Base-by-base conservation (phyloP, 192 early-diverging fungal genomes). In the Chytriomyces hyalinus region DNA sequence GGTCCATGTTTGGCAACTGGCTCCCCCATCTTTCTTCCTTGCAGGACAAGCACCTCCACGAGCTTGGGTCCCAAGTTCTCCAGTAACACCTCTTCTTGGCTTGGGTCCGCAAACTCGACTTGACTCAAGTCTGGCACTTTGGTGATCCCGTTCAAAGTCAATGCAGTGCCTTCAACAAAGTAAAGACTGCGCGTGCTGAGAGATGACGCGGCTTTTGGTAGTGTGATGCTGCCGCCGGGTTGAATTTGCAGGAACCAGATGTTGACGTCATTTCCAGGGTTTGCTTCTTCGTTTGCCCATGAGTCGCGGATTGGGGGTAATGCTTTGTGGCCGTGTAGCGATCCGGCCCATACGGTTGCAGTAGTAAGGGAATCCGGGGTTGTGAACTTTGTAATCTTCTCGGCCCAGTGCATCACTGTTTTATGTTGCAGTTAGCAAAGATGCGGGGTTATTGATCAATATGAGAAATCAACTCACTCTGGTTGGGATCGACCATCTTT, bases 331-430 rank as follows among this genome's bases (percentile, higher is more conserved):
- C 69, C 50, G 50, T 57, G 57, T 13, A 89, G 87, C 64, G 91
- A 86, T 17, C 96, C 96, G 4, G 95, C 94, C 78, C 96, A 95
- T 60, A 98, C 93, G 73, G 93, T 94, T 82, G 95, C 90, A n/a
- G 77, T 64, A 0, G 89, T 79, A 48, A 86, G 87, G 11, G 84
- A 81, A 49, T 81, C 81, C 8, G 88, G 85, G 11, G 66, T 62
- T 62, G 73, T 61, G 11, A 88, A 92, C 28, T 87, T 80, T 47
- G 91, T 91, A 26, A 96, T 91, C 22, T 91, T 59, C 57, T 70
- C 69, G 43, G 49, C 50, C 69, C 69, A 70, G 43, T 70, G 69
- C 69, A 70, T 26, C 24, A 26, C 24, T 26, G 24, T 26, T 70
- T 26, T 53, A n/a, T 67, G 13, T 11, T 13, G 9, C 20, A 67